These are phyloP conservation scores for Boechera stricta DNA, from an alignment of 345 rosid genomes.

Conservation along the genomic window DNA sequence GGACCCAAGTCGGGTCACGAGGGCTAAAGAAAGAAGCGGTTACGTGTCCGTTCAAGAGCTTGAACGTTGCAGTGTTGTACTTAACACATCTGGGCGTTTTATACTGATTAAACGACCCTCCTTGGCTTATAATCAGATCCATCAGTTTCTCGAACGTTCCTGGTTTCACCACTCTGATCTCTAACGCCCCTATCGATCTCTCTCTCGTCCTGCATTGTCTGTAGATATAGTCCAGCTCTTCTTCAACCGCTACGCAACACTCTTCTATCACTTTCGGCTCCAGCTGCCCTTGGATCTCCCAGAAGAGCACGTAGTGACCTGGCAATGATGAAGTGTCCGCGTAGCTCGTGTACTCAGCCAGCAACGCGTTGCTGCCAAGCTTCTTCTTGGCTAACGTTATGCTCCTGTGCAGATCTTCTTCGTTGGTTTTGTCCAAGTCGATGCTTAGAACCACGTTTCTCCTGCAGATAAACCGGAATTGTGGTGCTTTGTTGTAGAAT, in stretches of 20 bases:
- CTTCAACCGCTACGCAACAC: conserved; percentile 78
- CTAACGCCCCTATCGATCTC: conserved; percentile 79
- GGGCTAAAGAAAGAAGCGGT: conserved; percentile 66
- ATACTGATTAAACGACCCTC: conserved; percentile 90
- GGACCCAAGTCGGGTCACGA: conserved; percentile 70
- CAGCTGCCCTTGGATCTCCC: conserved; percentile 67
- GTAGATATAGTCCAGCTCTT: conserved; percentile 77
- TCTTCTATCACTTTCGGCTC: conserved; percentile 61
- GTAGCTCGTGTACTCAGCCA: conserved; percentile 83
- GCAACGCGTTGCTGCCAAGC: conserved; percentile 61
- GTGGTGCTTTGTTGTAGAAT: conserved; percentile 83
- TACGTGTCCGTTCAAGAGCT: conserved; percentile 69
- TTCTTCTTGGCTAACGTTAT: conserved; percentile 67
- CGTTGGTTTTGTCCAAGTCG: conserved; percentile 91
- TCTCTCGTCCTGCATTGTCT: conserved; percentile 83
- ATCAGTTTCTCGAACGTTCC: conserved; percentile 82
- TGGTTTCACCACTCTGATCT: conserved; percentile 73
- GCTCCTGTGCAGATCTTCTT: conserved; percentile 84
- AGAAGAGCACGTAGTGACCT: conserved; percentile 86
- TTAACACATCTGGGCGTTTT: conserved; percentile 90
- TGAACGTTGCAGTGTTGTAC: conserved; percentile 48
- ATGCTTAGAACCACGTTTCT: conserved; percentile 83
- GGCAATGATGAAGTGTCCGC: conserved; percentile 78
- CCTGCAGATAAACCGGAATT: conserved; percentile 79
- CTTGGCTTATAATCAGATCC: conserved; percentile 79